Evolutionary conservation across 1,284 basidiomycete species (phyloP), one percentile per base, ranked within the genome.

Genomic region (Apiotrichum sp.): DNA sequence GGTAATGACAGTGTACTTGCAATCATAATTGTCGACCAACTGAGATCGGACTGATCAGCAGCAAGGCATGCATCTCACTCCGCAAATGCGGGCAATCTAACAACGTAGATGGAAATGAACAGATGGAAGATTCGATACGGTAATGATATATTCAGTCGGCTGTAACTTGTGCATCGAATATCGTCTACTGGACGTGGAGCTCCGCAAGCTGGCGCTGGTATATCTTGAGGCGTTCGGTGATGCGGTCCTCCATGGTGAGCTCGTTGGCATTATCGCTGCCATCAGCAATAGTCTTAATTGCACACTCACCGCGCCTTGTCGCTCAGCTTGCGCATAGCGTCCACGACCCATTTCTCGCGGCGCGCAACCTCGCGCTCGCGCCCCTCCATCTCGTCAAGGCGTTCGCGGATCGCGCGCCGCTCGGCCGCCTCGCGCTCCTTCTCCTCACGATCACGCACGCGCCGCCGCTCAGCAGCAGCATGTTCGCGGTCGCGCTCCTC

Each of bases 341-440:
- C 69, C 0, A 74, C 63, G 7, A 74, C 71, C 72, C 72, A 73
- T 53, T 66, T 65, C 56, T 74, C 71, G 45, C 72, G 62, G 47
- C 64, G 63, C 2, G 47, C 57, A 10, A 74, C 71, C 13, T 69
- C 65, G 31, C 57, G 59, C 57, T 74, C 72, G 50, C 72, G 58
- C 55, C 69, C 71, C 51, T 70, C 70, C 4, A 74, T 59, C 52
- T 69, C 71, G 16, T 47, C 50, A 53, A 67, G 63, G 48, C 68
- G 54, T 51, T 68, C 64, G 45, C 53, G 50, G 16, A 11, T 6
- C 35, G 43, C 43, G 33, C 52, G 41, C 35, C 54, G 54, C n/a
- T 59, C 56, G 6, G 58, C 51, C 7, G 51, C 52, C 13, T 63
- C 55, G 13, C 59, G 56, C 47, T 53, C 48, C 9, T 53, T 33